These are phyloP conservation scores for Mortierella sp. DNA, from an alignment of 371 early-diverging fungal species.

Conservation along the genomic window DNA sequence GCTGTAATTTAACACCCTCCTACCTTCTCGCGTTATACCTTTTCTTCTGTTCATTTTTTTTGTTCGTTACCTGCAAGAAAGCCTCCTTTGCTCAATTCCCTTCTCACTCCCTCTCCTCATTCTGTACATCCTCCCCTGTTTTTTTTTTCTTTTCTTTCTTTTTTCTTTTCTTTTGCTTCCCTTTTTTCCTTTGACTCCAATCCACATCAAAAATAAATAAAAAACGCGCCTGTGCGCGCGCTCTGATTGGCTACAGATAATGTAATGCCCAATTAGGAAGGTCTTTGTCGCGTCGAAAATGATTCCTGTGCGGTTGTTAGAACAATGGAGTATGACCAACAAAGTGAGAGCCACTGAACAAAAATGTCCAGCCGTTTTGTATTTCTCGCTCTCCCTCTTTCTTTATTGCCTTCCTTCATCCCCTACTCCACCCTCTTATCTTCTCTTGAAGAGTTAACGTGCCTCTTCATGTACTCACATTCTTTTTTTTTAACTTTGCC, in stretches of 20 bases:
- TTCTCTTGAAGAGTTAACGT: not conserved
- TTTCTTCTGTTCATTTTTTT: not conserved
- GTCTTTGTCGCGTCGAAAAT: conserved; percentile 32
- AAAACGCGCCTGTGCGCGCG: not conserved
- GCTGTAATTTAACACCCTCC: conserved; percentile 3
- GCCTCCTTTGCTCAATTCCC: not conserved
- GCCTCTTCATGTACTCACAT: too few species aligned
- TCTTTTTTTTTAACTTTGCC: not conserved
- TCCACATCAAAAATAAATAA: conserved; percentile 5
- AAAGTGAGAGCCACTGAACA: too few species aligned
- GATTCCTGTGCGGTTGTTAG: too few species aligned
- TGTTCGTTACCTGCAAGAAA: not conserved
- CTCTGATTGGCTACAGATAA: not conserved
- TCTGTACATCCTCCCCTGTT: not conserved
- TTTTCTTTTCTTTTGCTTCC: conserved; percentile 1
- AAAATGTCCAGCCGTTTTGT: not conserved
- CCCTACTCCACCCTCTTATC: not conserved
- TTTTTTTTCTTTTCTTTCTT: not conserved
- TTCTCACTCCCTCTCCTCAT: not conserved
- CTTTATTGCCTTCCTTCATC: not conserved
- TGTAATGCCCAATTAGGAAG: conserved; percentile 23
- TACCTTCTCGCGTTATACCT: conserved; percentile 8
- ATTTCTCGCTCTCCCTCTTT: not conserved
- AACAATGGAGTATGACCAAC: too few species aligned
- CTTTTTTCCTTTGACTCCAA: not conserved